Base-by-base conservation (phyloP, 1,284 basidiomycete species). In the Phenoliferia sp. region DNA sequence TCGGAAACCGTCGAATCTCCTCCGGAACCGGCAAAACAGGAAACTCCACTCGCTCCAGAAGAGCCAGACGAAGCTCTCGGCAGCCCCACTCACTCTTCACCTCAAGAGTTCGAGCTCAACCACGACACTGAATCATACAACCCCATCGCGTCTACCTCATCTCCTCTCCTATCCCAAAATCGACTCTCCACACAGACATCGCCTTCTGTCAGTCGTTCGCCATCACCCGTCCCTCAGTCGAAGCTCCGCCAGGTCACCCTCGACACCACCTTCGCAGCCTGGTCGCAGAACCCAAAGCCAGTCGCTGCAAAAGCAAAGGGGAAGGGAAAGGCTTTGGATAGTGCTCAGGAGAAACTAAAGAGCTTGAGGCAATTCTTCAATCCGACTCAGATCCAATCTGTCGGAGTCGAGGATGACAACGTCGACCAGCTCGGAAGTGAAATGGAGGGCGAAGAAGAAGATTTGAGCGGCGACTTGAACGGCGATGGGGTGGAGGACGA, bases 201-300 rank as follows among this genome's bases (percentile, higher is more conserved):
- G 22, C 48, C 48, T 26, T 33, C 66, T 22, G 29, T 34, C 22
- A 10, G 19, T 2, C 61, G 61, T 56, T 55, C 61, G 22, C 48
- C 60, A 10, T 59, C 61, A 0, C 61, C 65, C 44, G 29, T n/a
- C 4, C 59, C 59, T 16, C 16, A 22, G n/a, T 26, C 50, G 16
- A 36, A 57, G n/a, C 59, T 68, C 19, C 63, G 80, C 1, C 85
- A 85, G 75, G 81, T 81, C 72, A 80, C 84, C 3, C 77, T 85
- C 57, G 81, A 77, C 65, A 85, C 84, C 3, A 72, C 79, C 2
- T 79, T 81, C 15, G 83, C 84, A 9, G 75, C 80, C 3, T 85
- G 61, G 61, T 44, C 61, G 44, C 44, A 33, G 33, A 52, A 52
- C 48, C 48, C 48, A 5, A 52, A 52, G 44, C 17, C 54, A 55